Evolutionary conservation across 768 basidiomycete genomes (phyloP), one percentile per base, ranked within the genome.

Genomic region (Boletus subparvulus): DNA sequence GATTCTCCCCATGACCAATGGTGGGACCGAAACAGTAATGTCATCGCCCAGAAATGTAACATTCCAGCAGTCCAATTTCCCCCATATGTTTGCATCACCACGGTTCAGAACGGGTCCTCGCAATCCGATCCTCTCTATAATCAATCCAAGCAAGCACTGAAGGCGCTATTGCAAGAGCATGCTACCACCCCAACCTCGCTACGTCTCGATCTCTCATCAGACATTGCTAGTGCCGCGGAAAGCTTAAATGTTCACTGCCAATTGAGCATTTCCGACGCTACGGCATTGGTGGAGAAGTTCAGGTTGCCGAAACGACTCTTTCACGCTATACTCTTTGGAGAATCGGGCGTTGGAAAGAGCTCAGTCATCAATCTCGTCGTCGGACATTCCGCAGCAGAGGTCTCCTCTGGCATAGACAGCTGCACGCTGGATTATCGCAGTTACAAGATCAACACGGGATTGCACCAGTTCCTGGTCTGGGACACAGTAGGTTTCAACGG

Each of bases 261-360:
- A 19, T 32, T 68, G 26, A 55, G 24, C 50, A 10, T 42, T 17
- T 3, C 28, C 5, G 54, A 68, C 11, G 67, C 67, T 19, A 17
- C 14, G 7, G 37, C 8, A 19, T 33, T 68, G 26, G 52, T 61
- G 33, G 49, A 52, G 37, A 60, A 41, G 13, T 62, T 68, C 40
- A 58, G 19, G 30, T 49, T 14, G 1, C 56, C 58, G 8, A 47
- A 37, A 39, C 63, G 60, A n/a, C 58, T 57, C 42, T 58, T 64
- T 46, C 74, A 72, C 37, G 60, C 70, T 6, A 61, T 79, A 44
- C 41, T 79, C 16, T 78, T 79, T 42, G 78, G 78, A 7, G 75
- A 77, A 45, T 61, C 72, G 0, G 77, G 78, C 30, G 56, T 46
- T n/a, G 73, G 74, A 43, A 80, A 80, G 56, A 75, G 75, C 50